Base-by-base conservation (phyloP, 1,139 yeast species). In the Suhomyces bolitotheri region DNA sequence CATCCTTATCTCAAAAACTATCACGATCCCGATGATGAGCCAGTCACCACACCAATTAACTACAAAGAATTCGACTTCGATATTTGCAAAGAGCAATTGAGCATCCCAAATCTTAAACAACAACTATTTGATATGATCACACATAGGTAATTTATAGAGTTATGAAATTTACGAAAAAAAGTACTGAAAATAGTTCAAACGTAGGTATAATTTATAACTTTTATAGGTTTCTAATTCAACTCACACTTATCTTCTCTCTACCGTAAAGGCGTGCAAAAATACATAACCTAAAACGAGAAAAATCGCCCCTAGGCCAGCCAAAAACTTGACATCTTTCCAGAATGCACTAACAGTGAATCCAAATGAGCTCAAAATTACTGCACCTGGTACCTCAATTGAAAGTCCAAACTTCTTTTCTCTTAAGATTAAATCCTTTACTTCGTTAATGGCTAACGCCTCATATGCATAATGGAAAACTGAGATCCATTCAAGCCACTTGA, bases 311-410 rank as follows among this genome's bases (percentile, higher is more conserved):
- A 81, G 78, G 7, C 71, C 66, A 0, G 62, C 66, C 39, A 87
- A 67, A 25, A 71, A 74, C 6, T 66, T 48, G 15, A 83, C 71
- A 57, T 92, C 97, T 27, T 68, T 65, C 64, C 78, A 64, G 43
- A 86, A 74, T 2, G 92, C 94, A 25, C 80, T 78, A 13, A 87
- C 90, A 45, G 86, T 77, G 60, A 92, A 92, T 0, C 98, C 98
- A 67, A 92, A 92, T 0, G 97, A 89, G 49, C 95, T 85, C 47
- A 92, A 72, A 41, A 92, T 92, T 1, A 95, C 94, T 2, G 98
- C 97, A 5, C 98, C 98, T 0, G 98, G 98, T n/a, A 92, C 95
- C 60, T 89, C 96, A 47, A 92, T 92, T 33, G 92, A 85, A 27
- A 92, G 72, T 0, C 98, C 98, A 53, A 82, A 92, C 60, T 92